Percentiles rank a stretch among this genome's conserved stretches.
Conservation (phyloP, 345 rosid species). For the Ceriops decandra region DNA sequence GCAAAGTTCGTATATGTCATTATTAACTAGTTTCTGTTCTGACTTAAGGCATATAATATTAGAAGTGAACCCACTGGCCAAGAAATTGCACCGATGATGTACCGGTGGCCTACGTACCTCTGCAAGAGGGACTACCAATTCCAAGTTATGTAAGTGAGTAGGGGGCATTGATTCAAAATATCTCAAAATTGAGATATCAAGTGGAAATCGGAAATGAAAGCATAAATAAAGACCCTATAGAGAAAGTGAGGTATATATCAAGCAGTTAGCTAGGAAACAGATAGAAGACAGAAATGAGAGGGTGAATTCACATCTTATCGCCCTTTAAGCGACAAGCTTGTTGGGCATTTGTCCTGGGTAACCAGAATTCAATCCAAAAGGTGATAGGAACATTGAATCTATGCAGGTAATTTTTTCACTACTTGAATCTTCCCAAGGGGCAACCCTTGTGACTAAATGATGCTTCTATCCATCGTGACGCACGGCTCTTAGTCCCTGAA, state of each 20-base stretch:
- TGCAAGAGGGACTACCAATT: too few species aligned
- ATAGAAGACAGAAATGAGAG: neutral
- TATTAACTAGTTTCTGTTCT: too few species aligned
- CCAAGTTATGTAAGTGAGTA: too few species aligned
- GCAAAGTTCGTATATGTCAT: neutral
- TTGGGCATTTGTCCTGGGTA: neutral
- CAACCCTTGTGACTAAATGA: neutral
- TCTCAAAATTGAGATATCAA: neutral
- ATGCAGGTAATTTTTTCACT: conserved; percentile 3
- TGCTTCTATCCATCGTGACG: neutral
- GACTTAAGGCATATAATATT: too few species aligned
- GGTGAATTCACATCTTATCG: conserved; percentile 30
- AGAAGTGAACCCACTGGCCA: too few species aligned
- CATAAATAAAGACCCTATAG: neutral
- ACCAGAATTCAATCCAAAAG: conserved; percentile 6
- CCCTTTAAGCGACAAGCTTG: conserved; percentile 39
- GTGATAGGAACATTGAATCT: conserved; percentile 31
- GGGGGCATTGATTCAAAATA: too few species aligned
- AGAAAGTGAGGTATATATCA: neutral
- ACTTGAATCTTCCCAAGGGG: neutral
- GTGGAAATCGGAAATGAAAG: too few species aligned
- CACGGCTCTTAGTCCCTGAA: conserved; percentile 18
- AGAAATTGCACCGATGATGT: too few species aligned
- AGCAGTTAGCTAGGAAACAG: conserved; percentile 11
- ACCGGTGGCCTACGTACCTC: too few species aligned